phyloP scores from a whole-genome alignment of 2,329 filamentous ascomycete genomes.

The Tolypocladium tropicale region DNA sequence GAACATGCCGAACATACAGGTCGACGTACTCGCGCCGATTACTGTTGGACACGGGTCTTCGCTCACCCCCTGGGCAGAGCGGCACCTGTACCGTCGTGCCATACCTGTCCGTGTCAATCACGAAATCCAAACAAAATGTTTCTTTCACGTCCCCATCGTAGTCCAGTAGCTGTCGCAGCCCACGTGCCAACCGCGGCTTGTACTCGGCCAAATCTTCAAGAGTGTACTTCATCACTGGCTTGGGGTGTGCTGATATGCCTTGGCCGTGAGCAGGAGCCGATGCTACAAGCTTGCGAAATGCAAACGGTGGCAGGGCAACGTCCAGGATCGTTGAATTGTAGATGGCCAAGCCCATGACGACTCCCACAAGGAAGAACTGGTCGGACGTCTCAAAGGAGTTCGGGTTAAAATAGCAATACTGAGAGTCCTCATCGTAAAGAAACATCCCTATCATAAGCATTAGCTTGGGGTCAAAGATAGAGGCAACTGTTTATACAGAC shows the following conservation, averaged over 20 bases:
- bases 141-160: conserved; percentile 76
- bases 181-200: conserved; percentile 63
- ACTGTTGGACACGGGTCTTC: conserved; percentile 66
- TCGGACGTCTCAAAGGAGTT: conserved; percentile 83
- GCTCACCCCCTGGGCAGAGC: conserved; percentile 64
- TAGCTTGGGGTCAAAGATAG: neutral
- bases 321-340: conserved; percentile 94
- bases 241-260: conserved; percentile 44
- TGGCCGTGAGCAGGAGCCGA: conserved; percentile 55
- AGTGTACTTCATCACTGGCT: conserved; percentile 59
- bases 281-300: conserved; percentile 77
- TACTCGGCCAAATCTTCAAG: conserved; percentile 78
- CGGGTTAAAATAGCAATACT: conserved; percentile 88
- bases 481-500: conserved; percentile 36
- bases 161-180: conserved; percentile 66
- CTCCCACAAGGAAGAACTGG: conserved; percentile 83
- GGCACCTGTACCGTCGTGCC: conserved; percentile 56
- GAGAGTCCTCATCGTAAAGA: conserved; percentile 81
- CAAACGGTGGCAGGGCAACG: conserved; percentile 77
- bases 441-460: conserved; percentile 61
- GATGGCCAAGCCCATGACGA: conserved; percentile 79
- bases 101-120: conserved; percentile 67
- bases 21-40: conserved; percentile 84
- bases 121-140: conserved; percentile 75
- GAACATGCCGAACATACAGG: conserved; percentile 67